Base-by-base conservation (phyloP, 352 stramenopile species). In the Pythium dissotocum region DNA sequence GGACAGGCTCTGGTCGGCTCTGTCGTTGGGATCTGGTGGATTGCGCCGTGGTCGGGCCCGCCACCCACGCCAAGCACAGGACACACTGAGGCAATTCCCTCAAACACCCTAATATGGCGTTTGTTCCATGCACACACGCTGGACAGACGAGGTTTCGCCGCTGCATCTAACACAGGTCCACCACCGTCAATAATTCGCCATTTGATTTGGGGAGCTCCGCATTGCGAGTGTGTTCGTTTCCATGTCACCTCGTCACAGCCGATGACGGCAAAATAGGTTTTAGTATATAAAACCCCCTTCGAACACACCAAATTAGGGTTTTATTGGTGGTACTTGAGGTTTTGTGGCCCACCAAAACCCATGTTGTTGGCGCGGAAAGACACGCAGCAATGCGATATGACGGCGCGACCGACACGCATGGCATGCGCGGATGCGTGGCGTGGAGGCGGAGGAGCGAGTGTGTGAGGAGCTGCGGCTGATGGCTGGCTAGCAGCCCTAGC, bases 381-480 rank as follows among this genome's bases (percentile, higher is more conserved):
- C 65, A 71, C 65, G 65, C 65, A 66, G 36, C 48, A 42, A n/a
- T 62, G 65, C 58, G 58, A 71, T 62, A 58, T 54, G 65, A 71
- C 58, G 49, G 49, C 51, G 65, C 63, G 56, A 70, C 63, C 48
- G 48, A n/a, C 61, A 56, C 61, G 61, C 52, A 59, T 52, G 42
- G 42, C 42, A 49, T 44, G 38, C 38, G 38, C 38, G 38, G 13
- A 13, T 44, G 38, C 38, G 38, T 44, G 10, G 35, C 35, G 38
- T 46, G 38, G 38, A 46, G 38, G 38, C 38, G 38, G 38, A 46
- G 35, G 35, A 38, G 35, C 35, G 35, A 38, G 38, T 30, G 38
- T 5, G 38, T 14, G 9, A 16, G 21, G 9, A 6, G 40, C 3
- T 16, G 38, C 33, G n/a, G 10, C 12, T 28, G 62, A 68, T 66